Evolutionary conservation across 108 stramenopile species (phyloP).

Genomic region (Parmales sp.): DNA sequence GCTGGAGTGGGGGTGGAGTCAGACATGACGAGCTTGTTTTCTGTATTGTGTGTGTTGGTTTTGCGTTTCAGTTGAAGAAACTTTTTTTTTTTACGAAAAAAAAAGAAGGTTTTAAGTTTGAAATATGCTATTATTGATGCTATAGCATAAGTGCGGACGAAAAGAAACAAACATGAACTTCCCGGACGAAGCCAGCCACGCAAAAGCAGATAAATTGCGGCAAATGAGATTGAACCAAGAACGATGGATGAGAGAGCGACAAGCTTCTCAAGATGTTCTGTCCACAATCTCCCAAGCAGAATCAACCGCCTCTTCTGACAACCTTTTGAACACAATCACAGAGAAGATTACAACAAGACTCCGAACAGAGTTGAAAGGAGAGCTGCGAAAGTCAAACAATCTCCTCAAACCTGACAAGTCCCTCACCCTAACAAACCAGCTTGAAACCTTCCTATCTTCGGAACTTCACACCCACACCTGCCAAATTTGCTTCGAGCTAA

Average conservation of each 20-base stretch:
- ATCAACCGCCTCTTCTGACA: not conserved
- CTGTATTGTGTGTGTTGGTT: not conserved
- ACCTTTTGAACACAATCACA: not conserved
- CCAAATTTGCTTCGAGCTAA: constrained; percentile 18
- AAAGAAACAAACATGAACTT: not conserved
- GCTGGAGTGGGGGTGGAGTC: too few species aligned
- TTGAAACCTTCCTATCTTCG: too few species aligned
- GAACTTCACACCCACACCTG: constrained; percentile 10
- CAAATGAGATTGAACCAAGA: not conserved
- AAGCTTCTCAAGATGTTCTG: not conserved
- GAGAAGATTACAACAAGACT: not conserved
- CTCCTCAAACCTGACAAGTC: not conserved
- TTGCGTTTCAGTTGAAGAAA: not conserved
- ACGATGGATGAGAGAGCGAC: not conserved
- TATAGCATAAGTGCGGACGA: not conserved
- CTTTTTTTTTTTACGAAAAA: not conserved
- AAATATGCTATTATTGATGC: not conserved
- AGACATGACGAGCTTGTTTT: too few species aligned
- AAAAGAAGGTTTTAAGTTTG: not conserved
- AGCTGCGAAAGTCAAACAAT: not conserved
- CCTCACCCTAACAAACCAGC: not conserved
- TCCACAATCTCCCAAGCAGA: not conserved
- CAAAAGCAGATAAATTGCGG: not conserved
- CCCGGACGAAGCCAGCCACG: not conserved
- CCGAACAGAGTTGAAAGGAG: not conserved